Evolutionary conservation across 108 stramenopile species (phyloP), one percentile per base, ranked within the genome.

Genomic region (Nitzschia sp.): DNA sequence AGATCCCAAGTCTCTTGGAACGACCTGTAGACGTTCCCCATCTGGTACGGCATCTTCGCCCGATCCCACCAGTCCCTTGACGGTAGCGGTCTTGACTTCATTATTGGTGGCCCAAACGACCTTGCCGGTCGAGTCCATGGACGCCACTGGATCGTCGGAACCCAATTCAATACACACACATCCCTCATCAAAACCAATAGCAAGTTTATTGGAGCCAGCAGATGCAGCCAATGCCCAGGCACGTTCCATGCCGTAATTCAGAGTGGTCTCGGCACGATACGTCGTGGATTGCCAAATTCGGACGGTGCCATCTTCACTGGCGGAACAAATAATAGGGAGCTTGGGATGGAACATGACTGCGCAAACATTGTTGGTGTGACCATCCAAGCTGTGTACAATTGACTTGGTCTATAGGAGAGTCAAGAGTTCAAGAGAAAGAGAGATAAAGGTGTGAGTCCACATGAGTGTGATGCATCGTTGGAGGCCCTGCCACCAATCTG

Each of bases 211-310:
- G 71, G 90, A 81, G 29, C 90, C 88, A 30, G 88, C 77, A 2
- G 97, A 93, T 6, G 95, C 96, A 0, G 97, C 96, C 62, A 99
- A 75, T 9, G 98, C 86, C 97, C 97, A 98, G 29, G 95, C 95
- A 76, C 97, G 93, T 69, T 98, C 96, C 94, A 98, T 89, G n/a
- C 97, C 97, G 69, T 99, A 99, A 83, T 99, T 98, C 31, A 99
- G 85, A 21, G 98, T 97, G 3, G 97, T 94, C 76, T 99, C 98
- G 21, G 96, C 92, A 33, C 97, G 89, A 85, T 99, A 98, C 36
- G 99, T 99, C 27, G 97, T 95, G 63, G 82, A 76, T 80, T 98
- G 97, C 97, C 98, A 99, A 41, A 99, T 84, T 32, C 98, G 87
- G 28, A 99, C 96, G 27, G 98, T 99, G 27, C 99, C 98, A 72